These are phyloP conservation scores for Excoecaria agallocha DNA, from an alignment of 345 rosid genomes.

Conservation along the genomic window DNA sequence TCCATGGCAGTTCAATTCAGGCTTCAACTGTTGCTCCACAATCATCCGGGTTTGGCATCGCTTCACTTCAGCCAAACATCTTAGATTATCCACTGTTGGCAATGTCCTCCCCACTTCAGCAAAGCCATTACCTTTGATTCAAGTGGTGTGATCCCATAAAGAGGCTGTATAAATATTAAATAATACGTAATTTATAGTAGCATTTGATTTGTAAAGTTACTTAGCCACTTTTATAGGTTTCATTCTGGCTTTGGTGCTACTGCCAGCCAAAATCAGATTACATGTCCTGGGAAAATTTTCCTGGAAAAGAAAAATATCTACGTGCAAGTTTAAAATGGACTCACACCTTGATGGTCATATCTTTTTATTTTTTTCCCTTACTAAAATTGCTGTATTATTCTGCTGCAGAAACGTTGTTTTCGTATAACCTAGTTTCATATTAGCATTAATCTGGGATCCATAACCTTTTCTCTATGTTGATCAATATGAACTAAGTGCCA, in stretches of 20 bases:
- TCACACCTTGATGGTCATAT: not conserved
- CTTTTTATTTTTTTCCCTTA: not conserved
- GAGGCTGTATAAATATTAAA: slow-evolving; percentile 16
- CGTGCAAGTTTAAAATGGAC: too few relatives aligned
- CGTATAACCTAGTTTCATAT: too few relatives aligned
- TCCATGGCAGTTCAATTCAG: slow-evolving; percentile 58
- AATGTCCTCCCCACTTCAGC: slow-evolving; percentile 53
- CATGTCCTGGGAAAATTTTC: slow-evolving; percentile 14
- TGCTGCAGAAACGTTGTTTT: too few relatives aligned
- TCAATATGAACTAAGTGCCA: too few relatives aligned
- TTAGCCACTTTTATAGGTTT: slow-evolving; percentile 16
- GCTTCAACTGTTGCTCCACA: slow-evolving; percentile 57
- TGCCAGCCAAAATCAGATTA: slow-evolving; percentile 14
- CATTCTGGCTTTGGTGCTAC: slow-evolving; percentile 9
- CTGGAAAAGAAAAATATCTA: not conserved
- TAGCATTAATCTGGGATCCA: too few relatives aligned
- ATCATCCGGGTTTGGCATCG: slow-evolving; percentile 54
- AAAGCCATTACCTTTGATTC: slow-evolving; percentile 49
- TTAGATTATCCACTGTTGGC: slow-evolving; percentile 64
- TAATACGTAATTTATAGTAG: slow-evolving; percentile 29
- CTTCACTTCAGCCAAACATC: slow-evolving; percentile 65
- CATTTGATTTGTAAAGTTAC: slow-evolving; percentile 32
- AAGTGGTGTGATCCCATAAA: not conserved
- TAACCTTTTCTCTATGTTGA: too few relatives aligned
- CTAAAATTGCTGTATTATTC: too few relatives aligned